Evolutionary conservation across 441 rosid species (phyloP).

Genomic region (Viola pubescens): DNA sequence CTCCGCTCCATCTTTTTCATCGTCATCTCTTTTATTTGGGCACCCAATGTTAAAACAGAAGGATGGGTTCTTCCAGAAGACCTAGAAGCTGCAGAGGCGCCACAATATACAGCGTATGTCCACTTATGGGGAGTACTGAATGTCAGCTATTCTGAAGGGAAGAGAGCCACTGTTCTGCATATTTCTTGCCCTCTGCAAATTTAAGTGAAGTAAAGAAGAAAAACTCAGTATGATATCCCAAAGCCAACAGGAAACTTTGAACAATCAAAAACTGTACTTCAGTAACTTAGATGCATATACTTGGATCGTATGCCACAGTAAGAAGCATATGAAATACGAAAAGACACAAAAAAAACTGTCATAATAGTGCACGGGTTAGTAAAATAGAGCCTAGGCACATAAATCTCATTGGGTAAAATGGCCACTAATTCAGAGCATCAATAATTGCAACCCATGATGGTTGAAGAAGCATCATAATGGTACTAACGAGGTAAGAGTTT

Average conservation of each 20-base stretch:
- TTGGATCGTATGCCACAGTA: background rate
- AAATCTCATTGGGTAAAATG: too few species aligned
- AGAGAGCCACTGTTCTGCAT: conserved; percentile 57
- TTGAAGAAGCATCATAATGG: too few species aligned
- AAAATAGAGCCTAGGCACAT: too few species aligned
- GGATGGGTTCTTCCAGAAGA: conserved; percentile 14
- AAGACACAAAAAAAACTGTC: too few species aligned
- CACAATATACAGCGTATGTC: background rate
- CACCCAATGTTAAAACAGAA: conserved; percentile 17
- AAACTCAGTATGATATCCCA: background rate
- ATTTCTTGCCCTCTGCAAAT: conserved; percentile 44
- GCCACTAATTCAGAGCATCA: too few species aligned
- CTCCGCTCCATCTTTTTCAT: background rate
- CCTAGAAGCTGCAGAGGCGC: conserved; percentile 6
- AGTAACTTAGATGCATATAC: background rate
- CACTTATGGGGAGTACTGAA: background rate
- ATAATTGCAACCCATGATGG: too few species aligned
- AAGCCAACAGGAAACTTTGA: too few species aligned
- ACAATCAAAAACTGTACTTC: too few species aligned
- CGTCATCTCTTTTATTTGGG: conserved; percentile 5
- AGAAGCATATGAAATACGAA: background rate
- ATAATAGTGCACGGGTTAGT: too few species aligned
- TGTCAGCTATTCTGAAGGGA: conserved; percentile 37
- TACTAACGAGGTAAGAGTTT: too few species aligned
- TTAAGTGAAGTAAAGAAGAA: conserved; percentile 2